A percentile compares a stretch with the other conserved stretches of the same genome.
Evolutionary conservation across 2,329 filamentous ascomycete species (phyloP).

Genomic region (Fonsecaea pedrosoi): DNA sequence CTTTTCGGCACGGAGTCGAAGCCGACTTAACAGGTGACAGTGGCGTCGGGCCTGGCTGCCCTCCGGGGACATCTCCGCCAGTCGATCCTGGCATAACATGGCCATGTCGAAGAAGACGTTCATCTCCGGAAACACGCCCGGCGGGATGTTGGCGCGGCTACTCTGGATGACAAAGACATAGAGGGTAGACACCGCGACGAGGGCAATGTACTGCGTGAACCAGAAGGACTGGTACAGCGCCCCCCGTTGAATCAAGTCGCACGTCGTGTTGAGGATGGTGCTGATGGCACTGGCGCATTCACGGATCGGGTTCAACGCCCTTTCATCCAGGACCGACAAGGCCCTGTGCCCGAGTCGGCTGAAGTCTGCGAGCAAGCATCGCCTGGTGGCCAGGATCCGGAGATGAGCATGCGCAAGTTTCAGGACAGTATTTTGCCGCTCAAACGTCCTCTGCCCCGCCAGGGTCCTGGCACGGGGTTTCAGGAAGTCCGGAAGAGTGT

Average conservation of each 20-base stretch:
- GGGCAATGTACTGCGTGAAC: conserved; percentile 42
- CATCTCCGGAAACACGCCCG: conserved; percentile 25
- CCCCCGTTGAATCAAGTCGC: conserved; percentile 37
- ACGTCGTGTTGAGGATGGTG: conserved; percentile 36
- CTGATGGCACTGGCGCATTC: conserved; percentile 41
- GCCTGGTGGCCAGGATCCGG: conserved; percentile 41
- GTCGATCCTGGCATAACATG: conserved; percentile 32
- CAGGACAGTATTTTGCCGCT: conserved; percentile 42
- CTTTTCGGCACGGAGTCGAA: conserved; percentile 34
- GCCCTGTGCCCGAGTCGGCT: conserved; percentile 24
- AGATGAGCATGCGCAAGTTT: conserved; percentile 42
- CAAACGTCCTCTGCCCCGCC: conserved; percentile 40
- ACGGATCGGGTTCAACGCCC: conserved; percentile 32
- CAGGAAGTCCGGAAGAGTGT: conserved; percentile 40
- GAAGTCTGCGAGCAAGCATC: conserved; percentile 40
- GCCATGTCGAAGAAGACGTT: conserved; percentile 35
- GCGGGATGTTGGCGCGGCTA: conserved; percentile 29
- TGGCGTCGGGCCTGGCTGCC: conserved; percentile 37
- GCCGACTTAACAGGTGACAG: conserved; percentile 31
- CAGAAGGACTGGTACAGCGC: conserved; percentile 41
- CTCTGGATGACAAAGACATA: conserved; percentile 38
- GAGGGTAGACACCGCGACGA: conserved; percentile 38
- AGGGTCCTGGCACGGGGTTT: conserved; percentile 41
- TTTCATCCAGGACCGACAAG: conserved; percentile 22
- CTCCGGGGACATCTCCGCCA: conserved; percentile 32